These are phyloP conservation scores for Rhytidhysteron rufulum DNA, from an alignment of 2,329 filamentous ascomycete species.

Conservation along the genomic window DNA sequence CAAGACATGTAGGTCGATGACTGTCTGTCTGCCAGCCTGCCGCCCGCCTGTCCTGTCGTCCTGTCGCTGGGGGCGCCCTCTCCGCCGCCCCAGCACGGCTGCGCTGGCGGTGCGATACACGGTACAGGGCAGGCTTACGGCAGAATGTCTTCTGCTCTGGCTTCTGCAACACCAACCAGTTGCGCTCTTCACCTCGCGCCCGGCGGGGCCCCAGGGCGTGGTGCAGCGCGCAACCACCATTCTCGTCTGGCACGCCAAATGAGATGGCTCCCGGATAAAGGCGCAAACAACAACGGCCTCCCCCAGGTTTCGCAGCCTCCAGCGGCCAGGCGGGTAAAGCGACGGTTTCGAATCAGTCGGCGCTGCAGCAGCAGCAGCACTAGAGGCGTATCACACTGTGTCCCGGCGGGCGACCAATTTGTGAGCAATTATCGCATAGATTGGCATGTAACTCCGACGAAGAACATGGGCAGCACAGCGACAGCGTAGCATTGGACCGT, in stretches of 20 bases:
- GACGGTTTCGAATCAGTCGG: conserved; percentile 26
- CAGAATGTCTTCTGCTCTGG: too few species aligned
- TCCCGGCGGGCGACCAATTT: conserved; percentile 25
- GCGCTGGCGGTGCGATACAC: too few species aligned
- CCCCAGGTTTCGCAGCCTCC: conserved; percentile 25
- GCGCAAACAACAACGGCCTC: conserved; percentile 21
- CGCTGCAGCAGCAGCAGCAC: conserved; percentile 2
- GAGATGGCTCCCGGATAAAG: conserved; percentile 30
- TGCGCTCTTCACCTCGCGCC: too few species aligned
- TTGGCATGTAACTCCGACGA: conserved; percentile 22
- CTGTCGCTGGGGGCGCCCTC: too few species aligned
- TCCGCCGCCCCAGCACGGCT: too few species aligned
- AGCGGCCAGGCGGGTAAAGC: conserved; percentile 14
- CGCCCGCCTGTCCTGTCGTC: too few species aligned
- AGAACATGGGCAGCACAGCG: conserved; percentile 1
- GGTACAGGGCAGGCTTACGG: too few species aligned
- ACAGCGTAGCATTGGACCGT: conserved; percentile 7
- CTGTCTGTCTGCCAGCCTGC: too few species aligned
- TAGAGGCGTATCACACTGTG: conserved; percentile 28
- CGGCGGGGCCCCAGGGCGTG: too few species aligned
- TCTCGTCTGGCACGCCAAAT: conserved; percentile 28
- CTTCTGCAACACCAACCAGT: too few species aligned
- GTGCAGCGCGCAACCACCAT: conserved; percentile 12
- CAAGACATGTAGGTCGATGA: too few species aligned
- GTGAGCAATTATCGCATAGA: conserved; percentile 26